These are phyloP conservation scores for Copromyces sp. DNA, from an alignment of 495 filamentous ascomycete genomes.

Conservation along the genomic window DNA sequence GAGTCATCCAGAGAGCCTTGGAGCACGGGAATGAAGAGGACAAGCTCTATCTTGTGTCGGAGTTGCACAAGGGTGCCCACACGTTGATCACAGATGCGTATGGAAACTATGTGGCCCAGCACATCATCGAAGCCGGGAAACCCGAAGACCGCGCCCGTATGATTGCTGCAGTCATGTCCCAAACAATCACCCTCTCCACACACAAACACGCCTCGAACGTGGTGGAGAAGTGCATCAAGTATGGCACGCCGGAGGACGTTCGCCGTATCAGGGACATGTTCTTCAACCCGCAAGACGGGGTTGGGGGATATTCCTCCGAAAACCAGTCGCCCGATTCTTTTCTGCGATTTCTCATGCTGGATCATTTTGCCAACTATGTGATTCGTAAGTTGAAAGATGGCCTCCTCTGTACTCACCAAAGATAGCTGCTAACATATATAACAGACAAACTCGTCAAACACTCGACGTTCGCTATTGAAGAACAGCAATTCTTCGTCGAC, in stretches of 20 bases:
- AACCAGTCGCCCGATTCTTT: constrained; percentile 40
- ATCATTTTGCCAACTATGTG: constrained; percentile 94
- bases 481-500: not conserved
- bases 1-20: constrained; percentile 87
- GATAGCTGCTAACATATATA: constrained; percentile 21
- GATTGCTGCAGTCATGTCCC: constrained; percentile 59
- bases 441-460: constrained; percentile 29
- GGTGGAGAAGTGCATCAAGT: constrained; percentile 85
- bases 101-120: constrained; percentile 95
- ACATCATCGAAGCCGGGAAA: constrained; percentile 77
- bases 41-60: constrained; percentile 58
- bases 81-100: constrained; percentile 79
- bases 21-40: constrained; percentile 72
- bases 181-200: constrained; percentile 69
- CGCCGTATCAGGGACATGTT: constrained; percentile 60
- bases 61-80: constrained; percentile 64
- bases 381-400: constrained; percentile 59
- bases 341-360: constrained; percentile 69
- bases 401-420: too few species aligned
- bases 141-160: constrained; percentile 64
- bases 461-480: not conserved
- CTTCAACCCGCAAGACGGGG: constrained; percentile 48
- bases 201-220: constrained; percentile 98
- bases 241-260: constrained; percentile 59
- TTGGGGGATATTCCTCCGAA: not conserved